Percentiles rank a stretch among this genome's conserved stretches.
Conservation (phyloP, 2,329 filamentous ascomycete genomes). For the Monosporascus sp. region DNA sequence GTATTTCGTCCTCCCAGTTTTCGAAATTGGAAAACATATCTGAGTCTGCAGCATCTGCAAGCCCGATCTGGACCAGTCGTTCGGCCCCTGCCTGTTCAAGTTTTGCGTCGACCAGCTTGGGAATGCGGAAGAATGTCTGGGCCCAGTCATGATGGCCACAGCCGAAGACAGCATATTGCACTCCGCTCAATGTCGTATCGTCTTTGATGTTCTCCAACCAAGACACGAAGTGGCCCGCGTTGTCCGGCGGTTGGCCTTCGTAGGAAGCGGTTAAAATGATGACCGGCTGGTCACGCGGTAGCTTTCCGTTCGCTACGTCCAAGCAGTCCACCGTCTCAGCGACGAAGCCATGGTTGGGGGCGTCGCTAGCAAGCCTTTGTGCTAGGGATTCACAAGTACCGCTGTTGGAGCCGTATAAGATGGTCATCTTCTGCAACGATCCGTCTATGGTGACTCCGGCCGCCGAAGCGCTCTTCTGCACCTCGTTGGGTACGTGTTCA, state of each 20-base stretch:
- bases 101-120: constrained; percentile 44
- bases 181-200: constrained; percentile 43
- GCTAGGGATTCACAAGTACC: constrained; percentile 70
- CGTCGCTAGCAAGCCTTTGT: constrained; percentile 55
- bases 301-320: constrained; percentile 54
- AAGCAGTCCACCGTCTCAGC: constrained; percentile 49
- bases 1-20: constrained; percentile 47
- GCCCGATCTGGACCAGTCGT: constrained; percentile 39
- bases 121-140: constrained; percentile 51
- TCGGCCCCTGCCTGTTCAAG: constrained; percentile 42
- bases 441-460: neutral
- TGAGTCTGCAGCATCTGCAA: constrained; percentile 46
- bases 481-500: constrained; percentile 6
- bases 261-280: constrained; percentile 67
- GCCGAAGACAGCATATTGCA: constrained; percentile 65
- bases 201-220: constrained; percentile 56
- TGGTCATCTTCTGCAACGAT: constrained; percentile 45
- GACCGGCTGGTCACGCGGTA: constrained; percentile 56
- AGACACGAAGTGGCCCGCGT: constrained; percentile 61
- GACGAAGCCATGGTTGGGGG: constrained; percentile 52
- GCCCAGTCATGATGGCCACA: constrained; percentile 50
- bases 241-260: constrained; percentile 69
- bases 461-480: constrained; percentile 5
- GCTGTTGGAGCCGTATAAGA: constrained; percentile 69
- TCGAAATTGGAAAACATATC: constrained; percentile 55